phyloP scores from a whole-genome alignment of 2,329 filamentous ascomycete species.

The Verticillium klebahnii region DNA sequence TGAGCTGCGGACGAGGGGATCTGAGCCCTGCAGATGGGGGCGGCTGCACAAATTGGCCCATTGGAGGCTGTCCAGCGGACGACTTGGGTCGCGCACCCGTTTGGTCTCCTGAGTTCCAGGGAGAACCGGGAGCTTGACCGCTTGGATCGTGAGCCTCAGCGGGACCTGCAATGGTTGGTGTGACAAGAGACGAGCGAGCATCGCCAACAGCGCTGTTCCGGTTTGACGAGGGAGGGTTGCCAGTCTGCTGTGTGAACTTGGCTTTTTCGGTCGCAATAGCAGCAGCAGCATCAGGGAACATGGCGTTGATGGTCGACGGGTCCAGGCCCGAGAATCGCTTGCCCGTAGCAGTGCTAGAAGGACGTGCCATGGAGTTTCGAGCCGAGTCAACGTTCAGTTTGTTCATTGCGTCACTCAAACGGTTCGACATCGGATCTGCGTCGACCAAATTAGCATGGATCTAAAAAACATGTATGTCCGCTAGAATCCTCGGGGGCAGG shows the following conservation, averaged over 20 bases:
- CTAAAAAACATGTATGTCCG: background rate
- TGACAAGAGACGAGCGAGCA: constrained; percentile 67
- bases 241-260: constrained; percentile 93
- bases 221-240: constrained; percentile 84
- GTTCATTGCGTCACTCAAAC: constrained; percentile 92
- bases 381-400: constrained; percentile 86
- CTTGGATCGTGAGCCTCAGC: constrained; percentile 57
- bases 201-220: constrained; percentile 83
- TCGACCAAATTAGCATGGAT: background rate
- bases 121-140: constrained; percentile 66
- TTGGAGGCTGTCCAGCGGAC: constrained; percentile 39
- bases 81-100: constrained; percentile 22
- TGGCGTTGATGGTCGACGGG: constrained; percentile 88
- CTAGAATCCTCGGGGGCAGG: background rate
- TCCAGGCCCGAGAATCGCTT: constrained; percentile 97
- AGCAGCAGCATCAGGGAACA: constrained; percentile 97
- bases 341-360: constrained; percentile 68
- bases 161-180: constrained; percentile 69
- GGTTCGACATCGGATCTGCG: constrained; percentile 92
- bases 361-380: constrained; percentile 80
- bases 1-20: constrained; percentile 70
- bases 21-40: constrained; percentile 70
- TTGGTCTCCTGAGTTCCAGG: constrained; percentile 61
- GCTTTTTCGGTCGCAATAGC: constrained; percentile 99
- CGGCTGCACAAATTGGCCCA: constrained; percentile 93